These are phyloP conservation scores for Bruguiera hainesii DNA, from an alignment of 441 rosid genomes.

Conservation along the genomic window DNA sequence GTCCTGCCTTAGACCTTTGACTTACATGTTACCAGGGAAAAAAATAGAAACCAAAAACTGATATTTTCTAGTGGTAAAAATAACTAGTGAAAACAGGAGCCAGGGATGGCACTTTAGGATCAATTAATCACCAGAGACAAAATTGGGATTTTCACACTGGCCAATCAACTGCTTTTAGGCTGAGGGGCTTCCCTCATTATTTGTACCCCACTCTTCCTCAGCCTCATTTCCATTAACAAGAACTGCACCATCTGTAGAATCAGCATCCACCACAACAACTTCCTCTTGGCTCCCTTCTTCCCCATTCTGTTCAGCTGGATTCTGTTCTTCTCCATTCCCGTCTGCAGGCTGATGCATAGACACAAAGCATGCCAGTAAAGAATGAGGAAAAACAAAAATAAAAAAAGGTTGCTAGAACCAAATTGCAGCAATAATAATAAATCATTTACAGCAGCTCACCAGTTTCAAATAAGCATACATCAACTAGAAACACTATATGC, in stretches of 20 bases:
- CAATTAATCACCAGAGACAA: slow-evolving; percentile 92
- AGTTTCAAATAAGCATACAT: background rate
- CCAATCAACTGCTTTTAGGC: slow-evolving; percentile 85
- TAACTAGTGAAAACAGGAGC: slow-evolving; percentile 36
- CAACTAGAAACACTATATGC: background rate
- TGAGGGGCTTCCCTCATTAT: slow-evolving; percentile 81
- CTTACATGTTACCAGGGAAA: background rate
- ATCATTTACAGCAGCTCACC: background rate
- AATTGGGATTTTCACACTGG: slow-evolving; percentile 75
- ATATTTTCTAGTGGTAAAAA: slow-evolving; percentile 12
- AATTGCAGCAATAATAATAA: background rate
- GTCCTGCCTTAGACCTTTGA: background rate
- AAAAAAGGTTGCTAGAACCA: background rate
- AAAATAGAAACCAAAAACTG: background rate
- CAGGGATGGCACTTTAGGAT: slow-evolving; percentile 63
- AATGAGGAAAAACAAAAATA: background rate
- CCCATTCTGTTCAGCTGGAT: slow-evolving; percentile 47
- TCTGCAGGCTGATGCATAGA: slow-evolving; percentile 33
- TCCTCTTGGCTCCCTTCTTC: slow-evolving; percentile 89
- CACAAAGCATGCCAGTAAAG: background rate
- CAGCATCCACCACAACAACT: slow-evolving; percentile 88
- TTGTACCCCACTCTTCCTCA: slow-evolving; percentile 99
- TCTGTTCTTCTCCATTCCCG: slow-evolving; percentile 39
- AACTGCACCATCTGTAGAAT: slow-evolving; percentile 87
- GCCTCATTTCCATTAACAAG: slow-evolving; percentile 94